Evolutionary conservation across 1,284 basidiomycete species (phyloP), one percentile per base, ranked within the genome.

Genomic region (Megacollybia platyphylla): DNA sequence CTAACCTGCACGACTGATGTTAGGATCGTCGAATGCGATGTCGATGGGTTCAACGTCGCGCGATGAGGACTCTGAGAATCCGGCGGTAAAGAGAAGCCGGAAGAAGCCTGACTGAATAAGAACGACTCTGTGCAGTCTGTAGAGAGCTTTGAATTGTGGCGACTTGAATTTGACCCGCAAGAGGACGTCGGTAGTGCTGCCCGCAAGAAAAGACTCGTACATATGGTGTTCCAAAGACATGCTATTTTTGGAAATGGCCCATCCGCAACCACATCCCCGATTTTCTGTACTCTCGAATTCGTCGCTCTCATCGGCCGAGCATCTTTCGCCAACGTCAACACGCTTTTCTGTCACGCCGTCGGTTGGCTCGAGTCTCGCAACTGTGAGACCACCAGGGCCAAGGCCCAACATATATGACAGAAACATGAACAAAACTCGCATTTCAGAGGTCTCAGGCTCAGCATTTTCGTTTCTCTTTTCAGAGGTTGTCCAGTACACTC

Each of bases 401-500:
- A 70, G 77, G 9, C 76, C 80, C 5, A 84, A 72, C 50, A 87
- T 94, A 46, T 86, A 92, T 61, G 90, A 94, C 52, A 70, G 90
- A 48, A 79, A 75, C 41, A 65, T 93, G 48, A 90, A 87, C 68
- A 89, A 88, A 65, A 78, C 86, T 3, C 76, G 84, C 41, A 72
- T 76, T 1, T 62, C 79, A 4, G 89, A 96, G 57, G 87, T 93
- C 40, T 84, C 86, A 15, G 68, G 80, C 2, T 74, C 81, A 2
- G 82, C 89, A 1, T 92, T 88, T 60, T 76, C 84, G 0, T 96
- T 94, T 56, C 67, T 96, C 48, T 91, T 96, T 61, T 86, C 87
- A 6, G 91, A 96, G 62, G 71, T 92, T 15, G 80, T 97, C 1
- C 83, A 90, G 56, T 98, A 98, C 60, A 93, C 89, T 1, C 94